Evolutionary conservation across 139 green algal genomes (phyloP), one percentile per base, ranked within the genome.

Genomic region (Protoeuglena noctilucae): DNA sequence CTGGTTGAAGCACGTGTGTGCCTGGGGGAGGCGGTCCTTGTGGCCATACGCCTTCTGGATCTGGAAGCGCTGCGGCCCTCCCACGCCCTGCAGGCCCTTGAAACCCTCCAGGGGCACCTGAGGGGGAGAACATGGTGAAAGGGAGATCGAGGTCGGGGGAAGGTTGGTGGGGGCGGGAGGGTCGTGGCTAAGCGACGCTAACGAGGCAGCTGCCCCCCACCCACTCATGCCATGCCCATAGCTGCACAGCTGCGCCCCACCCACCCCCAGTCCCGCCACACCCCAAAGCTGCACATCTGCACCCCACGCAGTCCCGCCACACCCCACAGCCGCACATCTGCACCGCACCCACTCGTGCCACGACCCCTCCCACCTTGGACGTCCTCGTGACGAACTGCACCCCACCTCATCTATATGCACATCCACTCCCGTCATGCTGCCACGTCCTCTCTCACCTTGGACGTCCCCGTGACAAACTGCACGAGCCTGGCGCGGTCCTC

Each of bases 1-100:
- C 75, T 94, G 83, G 70, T 95, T 95, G 77, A 95, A 95, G 64
- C 80, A 94, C 6, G 89, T 96, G 71, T 97, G 88, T 12, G 87
- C 81, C 16, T 60, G 76, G 23, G 86, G 86, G 60, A 96, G 73
- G 7, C 84, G 75, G 27, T 79, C 62, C 25, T 53, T 41, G 24
- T 50, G 40, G 9, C 65, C 70, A 29, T 71, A 75, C 0, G 71
- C 60, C 64, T 71, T 76, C 67, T 93, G 83, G 27, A 93, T 84
- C 61, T 88, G 80, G 75, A 98, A 98, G 41, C 79, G 80, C 70
- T 98, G 90, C 6, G 85, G 85, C 7, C 90, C 90, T 19, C 70
- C 75, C 51, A 97, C 87, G 58, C 86, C 90, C 58, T 80, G 74
- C 69, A 98, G 76, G 28, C 74, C 68, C 54, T 74, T 78, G 68